Percentiles rank a stretch among this genome's conserved stretches.
Conservation (phyloP, 2,329 filamentous ascomycete species). For the Aureobasidium subglaciale region DNA sequence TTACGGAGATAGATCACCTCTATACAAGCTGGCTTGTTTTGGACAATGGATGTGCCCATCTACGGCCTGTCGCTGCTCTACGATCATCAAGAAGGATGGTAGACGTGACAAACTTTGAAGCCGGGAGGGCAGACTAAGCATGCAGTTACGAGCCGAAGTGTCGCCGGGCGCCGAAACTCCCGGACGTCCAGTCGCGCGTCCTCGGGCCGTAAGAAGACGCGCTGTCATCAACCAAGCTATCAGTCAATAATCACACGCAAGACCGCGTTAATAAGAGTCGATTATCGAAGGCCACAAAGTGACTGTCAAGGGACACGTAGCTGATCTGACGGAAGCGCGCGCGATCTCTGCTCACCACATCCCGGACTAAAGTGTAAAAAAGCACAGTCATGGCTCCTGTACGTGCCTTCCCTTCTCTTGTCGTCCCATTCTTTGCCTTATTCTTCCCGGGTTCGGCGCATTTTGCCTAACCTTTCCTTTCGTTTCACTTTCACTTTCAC, state of each 20-base stretch:
- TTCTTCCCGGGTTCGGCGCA: conserved; percentile 2
- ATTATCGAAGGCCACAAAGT: background rate
- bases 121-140: background rate
- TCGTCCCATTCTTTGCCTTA: conserved; percentile 13
- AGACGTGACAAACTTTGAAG: too few species aligned
- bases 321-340: background rate
- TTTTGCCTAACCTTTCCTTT: background rate
- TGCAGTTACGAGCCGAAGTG: background rate
- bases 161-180: background rate
- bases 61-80: too few species aligned
- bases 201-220: conserved; percentile 9
- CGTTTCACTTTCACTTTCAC: background rate
- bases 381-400: conserved; percentile 14
- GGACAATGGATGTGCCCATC: too few species aligned
- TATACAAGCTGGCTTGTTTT: too few species aligned
- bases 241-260: background rate
- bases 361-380: background rate
- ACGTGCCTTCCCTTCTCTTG: conserved; percentile 5
- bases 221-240: conserved; percentile 9
- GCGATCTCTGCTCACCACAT: background rate
- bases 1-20: too few species aligned
- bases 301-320: background rate
- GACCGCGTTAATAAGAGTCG: conserved; percentile 3
- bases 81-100: too few species aligned
- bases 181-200: conserved; percentile 10